Conservation (phyloP, 805 yeast genomes). For the Metschnikowia hibisci region DNA sequence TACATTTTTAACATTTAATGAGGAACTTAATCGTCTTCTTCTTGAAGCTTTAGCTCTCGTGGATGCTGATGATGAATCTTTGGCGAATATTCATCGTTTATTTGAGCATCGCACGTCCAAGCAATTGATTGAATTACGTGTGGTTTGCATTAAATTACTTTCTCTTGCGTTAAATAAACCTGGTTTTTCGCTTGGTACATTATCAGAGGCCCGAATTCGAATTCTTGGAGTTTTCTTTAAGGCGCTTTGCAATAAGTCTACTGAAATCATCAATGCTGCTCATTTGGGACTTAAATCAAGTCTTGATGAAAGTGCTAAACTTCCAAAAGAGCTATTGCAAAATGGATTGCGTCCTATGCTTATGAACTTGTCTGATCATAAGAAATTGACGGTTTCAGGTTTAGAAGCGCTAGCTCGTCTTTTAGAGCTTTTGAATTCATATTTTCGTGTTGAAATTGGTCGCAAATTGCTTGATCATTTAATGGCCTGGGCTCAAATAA, state of each 20-base stretch:
- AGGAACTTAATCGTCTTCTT: conserved; percentile 78
- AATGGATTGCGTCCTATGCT: conserved; percentile 93
- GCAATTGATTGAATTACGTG: conserved; percentile 80
- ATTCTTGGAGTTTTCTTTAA: conserved; percentile 93
- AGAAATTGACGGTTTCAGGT: conserved; percentile 82
- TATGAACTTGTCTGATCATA: conserved; percentile 91
- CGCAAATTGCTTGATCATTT: conserved; percentile 87
- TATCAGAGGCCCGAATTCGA: conserved; percentile 74
- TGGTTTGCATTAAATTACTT: conserved; percentile 80
- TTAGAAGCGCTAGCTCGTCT: conserved; percentile 86
- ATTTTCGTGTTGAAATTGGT: conserved; percentile 96
- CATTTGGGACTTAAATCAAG: conserved; percentile 83
- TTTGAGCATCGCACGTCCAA: conserved; percentile 85
- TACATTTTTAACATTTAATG: conserved; percentile 80
- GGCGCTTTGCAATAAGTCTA: conserved; percentile 79
- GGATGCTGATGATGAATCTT: conserved; percentile 95
- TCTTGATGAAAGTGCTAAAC: conserved; percentile 75
- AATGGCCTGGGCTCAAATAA: conserved; percentile 93
- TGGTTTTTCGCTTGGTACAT: conserved; percentile 71
- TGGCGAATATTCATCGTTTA: conserved; percentile 81
- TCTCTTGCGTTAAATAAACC: conserved; percentile 83
- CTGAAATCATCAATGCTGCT: conserved; percentile 89
- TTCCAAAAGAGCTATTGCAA: conserved; percentile 93
- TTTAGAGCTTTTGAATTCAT: conserved; percentile 80
- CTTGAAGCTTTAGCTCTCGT: conserved; percentile 91